phyloP scores from a whole-genome alignment of 176 grass and related monocot genomes.

The Paspalum vaginatum region DNA sequence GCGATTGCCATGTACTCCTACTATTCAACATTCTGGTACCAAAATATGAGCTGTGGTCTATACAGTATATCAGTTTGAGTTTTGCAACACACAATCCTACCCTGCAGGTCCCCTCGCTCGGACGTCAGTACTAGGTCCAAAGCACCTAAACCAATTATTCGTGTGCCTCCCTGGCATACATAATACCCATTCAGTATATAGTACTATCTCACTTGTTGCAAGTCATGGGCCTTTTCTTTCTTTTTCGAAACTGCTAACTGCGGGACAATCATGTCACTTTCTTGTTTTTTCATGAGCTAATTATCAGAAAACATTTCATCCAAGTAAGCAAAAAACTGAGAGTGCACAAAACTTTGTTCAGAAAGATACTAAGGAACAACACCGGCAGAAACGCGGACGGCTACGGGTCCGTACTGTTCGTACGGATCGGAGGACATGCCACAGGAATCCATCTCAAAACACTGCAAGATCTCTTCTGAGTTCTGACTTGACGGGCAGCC shows the following conservation, averaged over 20 bases:
- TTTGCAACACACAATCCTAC: no score
- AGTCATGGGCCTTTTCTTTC: no score
- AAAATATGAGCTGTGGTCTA: constrained; percentile 1
- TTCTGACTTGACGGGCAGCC: background rate
- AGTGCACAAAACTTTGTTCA: background rate
- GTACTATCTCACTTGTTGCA: no score
- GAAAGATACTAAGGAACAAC: no score
- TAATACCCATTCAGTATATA: background rate
- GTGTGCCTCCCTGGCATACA: background rate
- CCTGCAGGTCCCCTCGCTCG: no score
- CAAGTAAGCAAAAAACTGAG: background rate
- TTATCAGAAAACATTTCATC: background rate
- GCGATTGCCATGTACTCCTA: constrained; percentile 20
- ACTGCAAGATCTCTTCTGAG: background rate
- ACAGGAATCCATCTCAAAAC: background rate
- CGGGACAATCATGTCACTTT: background rate
- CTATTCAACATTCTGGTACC: background rate
- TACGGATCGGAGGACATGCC: background rate
- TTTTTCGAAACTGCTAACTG: no score
- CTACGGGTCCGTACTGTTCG: background rate
- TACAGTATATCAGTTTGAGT: no score
- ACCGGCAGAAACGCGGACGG: background rate
- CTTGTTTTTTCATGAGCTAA: background rate
- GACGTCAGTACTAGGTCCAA: background rate
- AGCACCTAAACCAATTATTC: background rate